phyloP scores from a whole-genome alignment of 805 yeast genomes.

The Priceomyces haplophilus region DNA sequence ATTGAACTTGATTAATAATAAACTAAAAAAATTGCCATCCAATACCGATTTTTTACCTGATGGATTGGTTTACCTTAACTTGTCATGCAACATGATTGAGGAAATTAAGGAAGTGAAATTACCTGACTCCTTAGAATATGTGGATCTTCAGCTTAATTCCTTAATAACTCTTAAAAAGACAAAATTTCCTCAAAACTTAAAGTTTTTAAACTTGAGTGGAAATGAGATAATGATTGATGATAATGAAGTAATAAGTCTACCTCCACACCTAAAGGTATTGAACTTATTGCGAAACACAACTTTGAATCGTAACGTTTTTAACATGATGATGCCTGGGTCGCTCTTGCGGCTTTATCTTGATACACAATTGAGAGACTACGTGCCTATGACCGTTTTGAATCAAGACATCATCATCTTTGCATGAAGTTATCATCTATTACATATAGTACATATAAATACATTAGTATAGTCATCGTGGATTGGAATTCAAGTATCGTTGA shows the following conservation, averaged over 20 bases:
- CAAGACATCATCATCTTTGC: conserved; percentile 3
- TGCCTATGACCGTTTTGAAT: neutral
- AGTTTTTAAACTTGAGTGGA: conserved; percentile 15
- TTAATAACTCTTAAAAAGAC: conserved; percentile 9
- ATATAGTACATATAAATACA: conserved; percentile 2
- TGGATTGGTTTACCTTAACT: conserved; percentile 11
- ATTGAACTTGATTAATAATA: conserved; percentile 14
- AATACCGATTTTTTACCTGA: conserved; percentile 11
- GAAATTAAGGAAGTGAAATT: conserved; percentile 9
- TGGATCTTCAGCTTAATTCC: conserved; percentile 15
- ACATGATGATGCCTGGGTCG: conserved; percentile 10
- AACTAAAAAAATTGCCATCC: conserved; percentile 9
- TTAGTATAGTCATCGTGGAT: conserved; percentile 1
- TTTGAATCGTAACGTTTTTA: conserved; percentile 9
- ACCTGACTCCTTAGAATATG: conserved; percentile 13
- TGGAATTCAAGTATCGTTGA: conserved; percentile 11
- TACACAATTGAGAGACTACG: conserved; percentile 7
- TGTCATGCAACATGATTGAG: conserved; percentile 14
- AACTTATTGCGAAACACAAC: conserved; percentile 14
- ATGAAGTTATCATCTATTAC: conserved; percentile 3
- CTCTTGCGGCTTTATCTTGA: conserved; percentile 13
- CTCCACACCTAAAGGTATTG: conserved; percentile 11
- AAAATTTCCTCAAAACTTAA: conserved; percentile 11
- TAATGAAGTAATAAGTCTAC: conserved; percentile 12
- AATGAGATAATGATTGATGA: conserved; percentile 15